Evolutionary conservation across 2,329 filamentous ascomycete species (phyloP).

Genomic region (Penicillium aurantiogriseum): DNA sequence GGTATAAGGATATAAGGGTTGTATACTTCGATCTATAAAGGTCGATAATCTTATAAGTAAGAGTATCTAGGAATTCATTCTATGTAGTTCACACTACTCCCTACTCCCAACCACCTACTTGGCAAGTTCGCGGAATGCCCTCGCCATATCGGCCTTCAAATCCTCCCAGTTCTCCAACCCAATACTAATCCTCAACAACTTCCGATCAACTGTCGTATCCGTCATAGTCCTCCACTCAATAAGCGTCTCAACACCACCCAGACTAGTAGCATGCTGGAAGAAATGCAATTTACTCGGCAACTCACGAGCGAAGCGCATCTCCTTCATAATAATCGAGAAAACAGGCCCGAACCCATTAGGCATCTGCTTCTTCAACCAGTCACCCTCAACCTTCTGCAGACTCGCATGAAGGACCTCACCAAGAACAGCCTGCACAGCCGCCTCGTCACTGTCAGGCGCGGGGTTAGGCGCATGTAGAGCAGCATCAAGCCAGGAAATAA

Average conservation of each 20-base stretch:
- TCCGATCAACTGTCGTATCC: constrained; percentile 68
- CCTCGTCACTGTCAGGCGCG: constrained; percentile 41
- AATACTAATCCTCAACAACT: constrained; percentile 75
- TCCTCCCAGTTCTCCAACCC: constrained; percentile 88
- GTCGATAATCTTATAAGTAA: no score
- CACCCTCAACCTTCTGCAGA: constrained; percentile 66
- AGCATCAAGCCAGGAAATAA: constrained; percentile 70
- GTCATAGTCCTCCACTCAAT: constrained; percentile 96
- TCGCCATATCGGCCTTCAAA: constrained; percentile 69
- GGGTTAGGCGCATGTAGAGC: constrained; percentile 46
- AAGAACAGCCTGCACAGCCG: constrained; percentile 55
- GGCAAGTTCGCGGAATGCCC: constrained; percentile 61
- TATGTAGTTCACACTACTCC: neutral
- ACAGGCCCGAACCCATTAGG: constrained; percentile 86
- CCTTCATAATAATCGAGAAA: constrained; percentile 70
- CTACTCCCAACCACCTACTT: neutral
- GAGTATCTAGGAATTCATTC: neutral
- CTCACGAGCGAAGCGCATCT: constrained; percentile 59
- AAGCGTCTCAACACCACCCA: constrained; percentile 91
- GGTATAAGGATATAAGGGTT: no score
- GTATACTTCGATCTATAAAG: no score
- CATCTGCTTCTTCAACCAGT: constrained; percentile 86
- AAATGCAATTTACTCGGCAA: constrained; percentile 76
- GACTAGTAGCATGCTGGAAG: constrained; percentile 91
- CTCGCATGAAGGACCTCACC: constrained; percentile 71